Conservation (phyloP, 345 rosid species). For the Xanthoceras sorbifolium region DNA sequence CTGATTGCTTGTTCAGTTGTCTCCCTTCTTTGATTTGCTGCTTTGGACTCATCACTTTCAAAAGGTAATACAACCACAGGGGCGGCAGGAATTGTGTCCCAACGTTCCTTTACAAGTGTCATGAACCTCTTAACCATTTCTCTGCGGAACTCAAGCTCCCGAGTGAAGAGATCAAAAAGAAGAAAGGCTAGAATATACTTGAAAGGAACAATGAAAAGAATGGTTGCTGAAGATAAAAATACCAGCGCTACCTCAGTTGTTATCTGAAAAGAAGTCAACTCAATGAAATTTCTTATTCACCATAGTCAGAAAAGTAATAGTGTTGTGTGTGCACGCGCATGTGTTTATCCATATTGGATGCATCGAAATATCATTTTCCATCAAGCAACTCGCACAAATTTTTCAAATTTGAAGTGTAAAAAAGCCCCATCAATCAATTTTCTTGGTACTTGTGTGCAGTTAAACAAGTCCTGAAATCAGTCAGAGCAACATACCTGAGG, state of each 20-base stretch:
- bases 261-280: conserved; percentile 45
- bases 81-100: conserved; percentile 85
- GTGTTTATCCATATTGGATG: background rate
- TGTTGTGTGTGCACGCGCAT: background rate
- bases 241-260: conserved; percentile 78
- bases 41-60: conserved; percentile 44
- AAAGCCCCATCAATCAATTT: background rate
- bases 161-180: conserved; percentile 75
- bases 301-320: background rate
- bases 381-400: background rate
- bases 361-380: background rate
- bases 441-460: background rate
- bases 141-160: conserved; percentile 81
- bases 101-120: conserved; percentile 69
- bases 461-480: background rate
- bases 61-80: conserved; percentile 79
- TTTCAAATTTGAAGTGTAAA: background rate
- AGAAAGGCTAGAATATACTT: conserved; percentile 71
- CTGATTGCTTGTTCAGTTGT: conserved; percentile 35
- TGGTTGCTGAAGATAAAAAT: conserved; percentile 58
- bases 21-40: conserved; percentile 39
- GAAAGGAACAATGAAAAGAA: conserved; percentile 74
- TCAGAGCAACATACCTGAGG: conserved; percentile 73
- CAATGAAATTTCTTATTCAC: background rate
- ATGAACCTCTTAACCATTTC: conserved; percentile 70